Evolutionary conservation across 345 rosid genomes (phyloP).

Genomic region (Ceriops zippeliana): DNA sequence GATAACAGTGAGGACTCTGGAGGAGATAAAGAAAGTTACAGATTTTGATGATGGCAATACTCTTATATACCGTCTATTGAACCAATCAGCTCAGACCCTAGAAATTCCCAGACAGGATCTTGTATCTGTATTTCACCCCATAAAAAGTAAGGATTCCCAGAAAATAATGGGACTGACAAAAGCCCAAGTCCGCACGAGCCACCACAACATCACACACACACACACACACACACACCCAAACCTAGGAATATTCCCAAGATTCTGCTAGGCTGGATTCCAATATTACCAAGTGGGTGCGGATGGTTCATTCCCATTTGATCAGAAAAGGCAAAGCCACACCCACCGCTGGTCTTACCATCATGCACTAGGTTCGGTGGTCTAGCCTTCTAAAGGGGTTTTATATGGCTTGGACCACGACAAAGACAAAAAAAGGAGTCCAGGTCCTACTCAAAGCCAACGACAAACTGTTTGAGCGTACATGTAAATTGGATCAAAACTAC

Average conservation of each 20-base stretch:
- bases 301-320: not conserved
- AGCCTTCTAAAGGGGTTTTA: not conserved
- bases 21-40: not conserved
- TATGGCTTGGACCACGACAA: conserved; percentile 21
- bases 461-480: too few species aligned
- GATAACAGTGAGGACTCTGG: not conserved
- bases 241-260: conserved; percentile 23
- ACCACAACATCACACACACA: not conserved
- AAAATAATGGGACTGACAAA: not conserved
- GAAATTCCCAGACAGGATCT: conserved; percentile 24
- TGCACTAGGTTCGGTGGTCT: not conserved
- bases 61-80: too few species aligned
- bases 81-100: not conserved
- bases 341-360: conserved; percentile 16
- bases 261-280: conserved; percentile 39
- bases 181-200: conserved; percentile 1
- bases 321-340: conserved; percentile 10
- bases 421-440: not conserved
- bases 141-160: not conserved
- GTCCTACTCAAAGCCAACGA: too few species aligned
- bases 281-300: conserved; percentile 3
- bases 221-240: not conserved
- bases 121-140: conserved; percentile 1
- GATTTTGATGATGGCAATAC: too few species aligned
- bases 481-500: too few species aligned